Evolutionary conservation across 1,284 basidiomycete genomes (phyloP), one percentile per base, ranked within the genome.

Genomic region (Rhizoctonia solani): DNA sequence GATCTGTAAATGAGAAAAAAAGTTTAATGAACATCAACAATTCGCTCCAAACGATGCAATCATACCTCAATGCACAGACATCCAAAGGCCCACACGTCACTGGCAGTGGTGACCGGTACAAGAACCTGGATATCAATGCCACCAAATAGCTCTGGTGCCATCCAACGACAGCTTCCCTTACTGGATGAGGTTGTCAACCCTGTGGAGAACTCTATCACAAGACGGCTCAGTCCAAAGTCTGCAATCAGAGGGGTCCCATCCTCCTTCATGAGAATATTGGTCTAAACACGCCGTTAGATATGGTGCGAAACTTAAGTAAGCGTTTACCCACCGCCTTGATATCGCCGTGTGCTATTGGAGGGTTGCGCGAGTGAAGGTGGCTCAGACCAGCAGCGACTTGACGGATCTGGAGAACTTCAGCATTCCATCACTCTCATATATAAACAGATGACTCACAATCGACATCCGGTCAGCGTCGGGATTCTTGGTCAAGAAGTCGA

Each of bases 1-100:
- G 16, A 61, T 50, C 58, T 61, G 30, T 32, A 30, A 34, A 47
- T 21, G 47, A 23, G 42, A 2, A 25, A n/a, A 39, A 32, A 23
- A n/a, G 11, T 8, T 53, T 13, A 53, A 32, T 23, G 29, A 13
- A 11, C 27, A 32, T 32, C 16, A 32, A 16, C 11, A 32, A 30
- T 16, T 39, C 11, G 50, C n/a, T 32, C 25, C 30, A 29, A 4
- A 44, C n/a, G 27, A n/a, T 30, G 23, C 16, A 37, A n/a, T n/a
- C 52, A 47, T 53, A 69, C 68, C 37, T 59, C 37, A 6, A 69
- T 11, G 14, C 49, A 66, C 3, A 69, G 37, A 25, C 63, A 50
- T 25, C 68, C 68, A 54, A 69, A 69, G 4, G 68, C 54, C 49
- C 50, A 69, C 9, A 69, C 55, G 34, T 69, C 68, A 23, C 34